Evolutionary conservation across 805 yeast genomes (phyloP).

Genomic region (Saturnispora gosingensis): DNA sequence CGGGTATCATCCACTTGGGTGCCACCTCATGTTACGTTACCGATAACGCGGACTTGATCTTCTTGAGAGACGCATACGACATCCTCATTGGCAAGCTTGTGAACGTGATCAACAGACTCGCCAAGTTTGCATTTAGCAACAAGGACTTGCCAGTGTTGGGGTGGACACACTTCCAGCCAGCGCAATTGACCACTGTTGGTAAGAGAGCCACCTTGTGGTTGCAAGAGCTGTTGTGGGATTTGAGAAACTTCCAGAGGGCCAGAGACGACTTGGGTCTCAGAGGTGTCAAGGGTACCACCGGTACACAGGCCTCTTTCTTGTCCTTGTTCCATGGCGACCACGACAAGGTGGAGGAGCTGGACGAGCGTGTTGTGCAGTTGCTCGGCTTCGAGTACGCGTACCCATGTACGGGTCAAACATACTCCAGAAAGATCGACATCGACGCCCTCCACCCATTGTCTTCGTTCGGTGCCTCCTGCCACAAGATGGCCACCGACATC

Average conservation of each 20-base stretch:
- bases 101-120: constrained; percentile 85
- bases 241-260: constrained; percentile 91
- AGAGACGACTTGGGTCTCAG: constrained; percentile 93
- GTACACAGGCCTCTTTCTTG: constrained; percentile 95
- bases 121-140: constrained; percentile 80
- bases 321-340: constrained; percentile 94
- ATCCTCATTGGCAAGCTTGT: constrained; percentile 88
- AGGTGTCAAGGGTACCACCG: constrained; percentile 99
- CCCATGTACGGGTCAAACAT: constrained; percentile 99
- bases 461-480: constrained; percentile 92
- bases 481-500: constrained; percentile 95
- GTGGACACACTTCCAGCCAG: constrained; percentile 99
- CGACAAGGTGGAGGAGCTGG: constrained; percentile 89
- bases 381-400: constrained; percentile 91
- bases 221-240: constrained; percentile 96
- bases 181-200: constrained; percentile 97
- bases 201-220: constrained; percentile 97
- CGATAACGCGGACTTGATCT: constrained; percentile 95
- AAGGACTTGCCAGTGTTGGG: constrained; percentile 96
- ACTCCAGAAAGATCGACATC: constrained; percentile 94
- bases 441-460: constrained; percentile 89
- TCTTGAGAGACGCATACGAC: constrained; percentile 92
- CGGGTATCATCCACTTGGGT: constrained; percentile 96
- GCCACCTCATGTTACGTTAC: constrained; percentile 98
- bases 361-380: constrained; percentile 84